Evolutionary conservation across 2,329 filamentous ascomycete genomes (phyloP).

Genomic region (Chaetomiaceae sp.): DNA sequence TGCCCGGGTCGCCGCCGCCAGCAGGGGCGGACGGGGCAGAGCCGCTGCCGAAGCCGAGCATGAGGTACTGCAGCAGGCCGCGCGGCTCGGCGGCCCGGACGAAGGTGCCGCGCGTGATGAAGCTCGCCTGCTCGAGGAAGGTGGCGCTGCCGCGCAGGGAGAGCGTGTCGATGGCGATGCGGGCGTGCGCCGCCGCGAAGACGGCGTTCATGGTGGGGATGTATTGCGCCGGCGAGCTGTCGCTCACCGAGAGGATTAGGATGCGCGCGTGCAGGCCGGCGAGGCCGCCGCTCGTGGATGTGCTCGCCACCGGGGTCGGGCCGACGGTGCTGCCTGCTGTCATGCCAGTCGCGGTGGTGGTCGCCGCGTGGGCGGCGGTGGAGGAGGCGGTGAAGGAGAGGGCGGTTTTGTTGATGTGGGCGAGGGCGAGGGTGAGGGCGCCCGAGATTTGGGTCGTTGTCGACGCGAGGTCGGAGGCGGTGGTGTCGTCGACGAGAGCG

Average conservation of each 20-base stretch:
- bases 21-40: slow-evolving; percentile 22
- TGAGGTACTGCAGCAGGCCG: slow-evolving; percentile 84
- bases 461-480: slow-evolving; percentile 60
- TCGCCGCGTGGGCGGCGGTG: slow-evolving; percentile 32
- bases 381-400: slow-evolving; percentile 60
- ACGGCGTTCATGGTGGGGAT: slow-evolving; percentile 98
- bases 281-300: slow-evolving; percentile 33
- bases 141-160: slow-evolving; percentile 82
- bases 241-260: slow-evolving; percentile 83
- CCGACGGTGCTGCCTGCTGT: slow-evolving; percentile 25
- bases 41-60: slow-evolving; percentile 71
- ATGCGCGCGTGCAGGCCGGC: slow-evolving; percentile 71
- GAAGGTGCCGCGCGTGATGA: slow-evolving; percentile 57
- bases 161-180: slow-evolving; percentile 87
- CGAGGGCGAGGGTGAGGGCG: slow-evolving; percentile 81
- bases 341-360: slow-evolving; percentile 28
- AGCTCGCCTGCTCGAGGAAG: slow-evolving; percentile 84
- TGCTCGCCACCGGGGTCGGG: slow-evolving; percentile 32
- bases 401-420: slow-evolving; percentile 81
- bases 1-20: slow-evolving; percentile 10
- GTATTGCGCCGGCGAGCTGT: slow-evolving; percentile 81
- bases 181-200: slow-evolving; percentile 85
- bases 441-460: slow-evolving; percentile 89
- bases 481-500: slow-evolving; percentile 67
- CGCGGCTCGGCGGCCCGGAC: slow-evolving; percentile 52